phyloP scores from a whole-genome alignment of 2,329 filamentous ascomycete species.

The Delphinella strobiligena region DNA sequence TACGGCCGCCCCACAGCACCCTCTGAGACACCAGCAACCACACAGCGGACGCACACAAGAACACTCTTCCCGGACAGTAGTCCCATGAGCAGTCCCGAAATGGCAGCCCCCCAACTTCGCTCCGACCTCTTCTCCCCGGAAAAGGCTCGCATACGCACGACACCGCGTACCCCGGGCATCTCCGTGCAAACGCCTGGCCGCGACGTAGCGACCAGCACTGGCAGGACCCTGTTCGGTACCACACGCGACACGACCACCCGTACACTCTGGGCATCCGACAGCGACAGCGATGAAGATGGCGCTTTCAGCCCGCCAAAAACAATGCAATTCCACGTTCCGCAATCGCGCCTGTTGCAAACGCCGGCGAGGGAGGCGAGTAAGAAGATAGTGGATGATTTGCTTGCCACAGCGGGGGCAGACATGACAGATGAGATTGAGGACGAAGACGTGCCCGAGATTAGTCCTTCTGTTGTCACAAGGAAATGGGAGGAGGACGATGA shows the following conservation, averaged over 20 bases:
- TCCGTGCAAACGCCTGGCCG: slow-evolving; percentile 60
- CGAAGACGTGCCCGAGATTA: slow-evolving; percentile 30
- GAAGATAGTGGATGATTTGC: slow-evolving; percentile 68
- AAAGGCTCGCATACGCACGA: slow-evolving; percentile 14
- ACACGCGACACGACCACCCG: slow-evolving; percentile 35
- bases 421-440: slow-evolving; percentile 36
- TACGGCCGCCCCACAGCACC: slow-evolving; percentile 16
- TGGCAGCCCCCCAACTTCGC: slow-evolving; percentile 69
- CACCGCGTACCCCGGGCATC: slow-evolving; percentile 64
- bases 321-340: slow-evolving; percentile 72
- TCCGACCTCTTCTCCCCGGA: slow-evolving; percentile 59
- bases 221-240: slow-evolving; percentile 22
- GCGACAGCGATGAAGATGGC: slow-evolving; percentile 48
- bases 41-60: slow-evolving; percentile 13
- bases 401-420: slow-evolving; percentile 59
- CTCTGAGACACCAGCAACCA: slow-evolving; percentile 25
- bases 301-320: slow-evolving; percentile 75
- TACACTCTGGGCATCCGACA: slow-evolving; percentile 61
- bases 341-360: slow-evolving; percentile 66
- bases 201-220: slow-evolving; percentile 24
- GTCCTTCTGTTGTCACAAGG: slow-evolving; percentile 34
- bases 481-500: slow-evolving; percentile 34
- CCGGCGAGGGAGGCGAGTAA: slow-evolving; percentile 72
- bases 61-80: slow-evolving; percentile 25
- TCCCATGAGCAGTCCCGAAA: slow-evolving; percentile 48